These are phyloP conservation scores for Phyllosticta capitalensis DNA, from an alignment of 2,329 filamentous ascomycete genomes.

Conservation along the genomic window DNA sequence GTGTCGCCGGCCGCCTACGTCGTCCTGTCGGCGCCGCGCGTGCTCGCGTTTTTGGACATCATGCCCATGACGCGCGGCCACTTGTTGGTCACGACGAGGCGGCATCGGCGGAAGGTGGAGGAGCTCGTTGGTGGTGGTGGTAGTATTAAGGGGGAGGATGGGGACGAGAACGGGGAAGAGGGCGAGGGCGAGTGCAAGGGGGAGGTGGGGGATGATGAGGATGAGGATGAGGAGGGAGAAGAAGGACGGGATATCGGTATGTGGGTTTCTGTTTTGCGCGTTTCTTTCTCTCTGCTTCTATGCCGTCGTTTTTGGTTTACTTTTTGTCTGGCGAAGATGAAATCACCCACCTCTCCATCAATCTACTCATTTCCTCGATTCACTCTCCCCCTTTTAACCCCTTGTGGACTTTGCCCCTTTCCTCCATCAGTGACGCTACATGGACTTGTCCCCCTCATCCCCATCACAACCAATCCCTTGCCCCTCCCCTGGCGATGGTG, in stretches of 20 bases:
- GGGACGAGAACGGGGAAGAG: too few relatives aligned
- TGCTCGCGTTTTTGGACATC: constrained; percentile 88
- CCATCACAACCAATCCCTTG: too few relatives aligned
- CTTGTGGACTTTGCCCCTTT: neutral
- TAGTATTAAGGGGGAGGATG: constrained; percentile 43
- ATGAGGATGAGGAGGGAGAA: constrained; percentile 20
- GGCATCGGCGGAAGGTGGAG: constrained; percentile 68
- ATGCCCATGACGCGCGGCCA: constrained; percentile 78
- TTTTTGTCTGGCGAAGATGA: neutral
- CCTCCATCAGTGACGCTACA: neutral
- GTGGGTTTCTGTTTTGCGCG: constrained; percentile 17
- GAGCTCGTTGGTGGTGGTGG: constrained; percentile 56
- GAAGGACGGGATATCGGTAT: constrained; percentile 60
- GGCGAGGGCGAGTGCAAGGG: too few relatives aligned
- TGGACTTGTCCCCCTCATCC: neutral
- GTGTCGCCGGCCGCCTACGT: constrained; percentile 42
- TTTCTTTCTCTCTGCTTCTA: neutral
- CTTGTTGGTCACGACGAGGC: constrained; percentile 68
- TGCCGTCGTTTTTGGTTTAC: neutral
- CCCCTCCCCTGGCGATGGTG: too few relatives aligned
- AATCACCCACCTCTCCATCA: neutral
- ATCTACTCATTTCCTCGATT: neutral
- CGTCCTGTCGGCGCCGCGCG: constrained; percentile 65
- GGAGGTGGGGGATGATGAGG: neutral
- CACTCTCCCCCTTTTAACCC: neutral